Percentiles rank a stretch among this genome's conserved stretches.
Evolutionary conservation across 306 rosid species (phyloP).

Genomic region (Quillaja saponaria): DNA sequence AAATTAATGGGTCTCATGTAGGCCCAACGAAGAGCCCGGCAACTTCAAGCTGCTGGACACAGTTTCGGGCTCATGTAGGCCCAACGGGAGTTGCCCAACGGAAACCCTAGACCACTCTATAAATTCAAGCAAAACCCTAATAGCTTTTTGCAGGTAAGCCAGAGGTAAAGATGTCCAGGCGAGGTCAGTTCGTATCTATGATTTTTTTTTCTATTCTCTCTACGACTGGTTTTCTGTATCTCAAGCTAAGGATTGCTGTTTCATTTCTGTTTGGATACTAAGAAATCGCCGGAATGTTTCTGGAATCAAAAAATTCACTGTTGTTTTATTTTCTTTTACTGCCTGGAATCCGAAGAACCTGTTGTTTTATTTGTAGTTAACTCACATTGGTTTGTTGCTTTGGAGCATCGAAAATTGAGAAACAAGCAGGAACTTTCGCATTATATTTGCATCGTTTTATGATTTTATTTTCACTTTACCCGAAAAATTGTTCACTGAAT

Average conservation of each 20-base stretch:
- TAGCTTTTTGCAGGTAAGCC: background rate
- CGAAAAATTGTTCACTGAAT: no score
- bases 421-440: no score
- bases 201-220: background rate
- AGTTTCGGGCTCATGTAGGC: no score
- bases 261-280: background rate
- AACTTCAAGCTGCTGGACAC: no score
- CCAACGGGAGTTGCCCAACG: no score
- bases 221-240: background rate
- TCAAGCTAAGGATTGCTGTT: background rate
- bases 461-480: no score
- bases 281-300: background rate
- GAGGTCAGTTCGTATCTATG: conserved; percentile 36
- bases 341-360: background rate
- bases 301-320: background rate
- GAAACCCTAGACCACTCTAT: conserved; percentile 51
- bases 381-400: background rate
- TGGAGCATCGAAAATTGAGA: background rate
- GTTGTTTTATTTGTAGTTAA: background rate
- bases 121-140: conserved; percentile 31
- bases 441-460: no score
- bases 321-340: background rate
- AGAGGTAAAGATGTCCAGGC: conserved; percentile 53
- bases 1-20: no score
- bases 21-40: no score